These are phyloP conservation scores for Asclepias syriaca DNA, from an alignment of 257 asterid genomes.

Conservation along the genomic window DNA sequence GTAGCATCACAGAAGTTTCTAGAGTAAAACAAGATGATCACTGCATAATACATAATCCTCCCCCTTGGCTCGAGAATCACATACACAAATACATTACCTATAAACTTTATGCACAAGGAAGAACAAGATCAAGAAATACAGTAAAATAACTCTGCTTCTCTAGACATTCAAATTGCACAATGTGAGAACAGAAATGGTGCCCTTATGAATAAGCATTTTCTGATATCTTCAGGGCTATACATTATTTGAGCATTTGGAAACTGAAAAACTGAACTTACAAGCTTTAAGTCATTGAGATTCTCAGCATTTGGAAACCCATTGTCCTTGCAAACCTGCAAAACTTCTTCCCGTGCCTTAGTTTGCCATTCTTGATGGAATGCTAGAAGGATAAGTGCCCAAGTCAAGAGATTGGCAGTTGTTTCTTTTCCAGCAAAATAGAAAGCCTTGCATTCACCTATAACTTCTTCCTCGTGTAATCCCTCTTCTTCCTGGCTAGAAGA, in stretches of 20 bases:
- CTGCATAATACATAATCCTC: too few species aligned
- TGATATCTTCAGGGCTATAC: neutral
- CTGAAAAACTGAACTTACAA: conserved; percentile 21
- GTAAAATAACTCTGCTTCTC: too few species aligned
- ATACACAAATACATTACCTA: too few species aligned
- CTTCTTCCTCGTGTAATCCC: conserved; percentile 22
- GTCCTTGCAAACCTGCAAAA: conserved; percentile 15
- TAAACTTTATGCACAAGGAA: too few species aligned
- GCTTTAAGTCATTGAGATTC: conserved; percentile 18
- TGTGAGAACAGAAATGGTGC: too few species aligned
- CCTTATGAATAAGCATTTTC: too few species aligned
- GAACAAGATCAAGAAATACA: too few species aligned
- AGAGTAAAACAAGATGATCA: too few species aligned
- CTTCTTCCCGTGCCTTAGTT: conserved; percentile 31
- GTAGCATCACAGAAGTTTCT: too few species aligned
- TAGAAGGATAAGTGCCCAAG: conserved; percentile 32
- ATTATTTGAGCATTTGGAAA: neutral
- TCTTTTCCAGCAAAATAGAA: conserved; percentile 39
- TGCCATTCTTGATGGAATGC: conserved; percentile 42
- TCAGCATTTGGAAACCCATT: conserved; percentile 24
- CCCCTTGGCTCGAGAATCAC: too few species aligned
- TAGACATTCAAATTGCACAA: too few species aligned
- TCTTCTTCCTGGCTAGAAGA: conserved; percentile 20
- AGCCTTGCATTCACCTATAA: conserved; percentile 35
- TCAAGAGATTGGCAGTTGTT: conserved; percentile 27